Conservation (phyloP, 176 grass and related monocot species). For the Zea mays region DNA sequence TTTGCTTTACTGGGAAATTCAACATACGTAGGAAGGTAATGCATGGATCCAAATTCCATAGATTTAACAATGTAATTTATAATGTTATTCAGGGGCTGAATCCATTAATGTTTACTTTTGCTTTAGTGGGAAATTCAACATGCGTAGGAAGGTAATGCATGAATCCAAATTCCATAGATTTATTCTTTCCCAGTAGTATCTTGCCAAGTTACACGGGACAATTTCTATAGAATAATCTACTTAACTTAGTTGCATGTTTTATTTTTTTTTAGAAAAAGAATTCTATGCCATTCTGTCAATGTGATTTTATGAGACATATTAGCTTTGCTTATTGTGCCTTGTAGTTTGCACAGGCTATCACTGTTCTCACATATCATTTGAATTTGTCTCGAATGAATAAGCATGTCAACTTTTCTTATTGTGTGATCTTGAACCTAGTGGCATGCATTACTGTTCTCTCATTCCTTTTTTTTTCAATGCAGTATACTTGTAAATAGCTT, state of each 20-base stretch:
- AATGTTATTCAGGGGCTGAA: conserved; percentile 71
- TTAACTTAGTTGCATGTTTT: conserved; percentile 7
- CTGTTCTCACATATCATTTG: neutral
- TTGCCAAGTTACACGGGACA: neutral
- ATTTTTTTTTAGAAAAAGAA: neutral
- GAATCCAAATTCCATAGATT: neutral
- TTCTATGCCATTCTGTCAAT: neutral
- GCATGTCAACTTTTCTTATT: neutral
- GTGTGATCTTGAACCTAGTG: neutral
- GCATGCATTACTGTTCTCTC: neutral
- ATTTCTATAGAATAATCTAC: neutral
- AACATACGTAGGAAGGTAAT: conserved; percentile 94
- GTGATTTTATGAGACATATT: neutral
- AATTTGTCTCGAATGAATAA: conserved; percentile 13
- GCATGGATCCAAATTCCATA: conserved; percentile 13
- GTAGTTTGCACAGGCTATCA: neutral
- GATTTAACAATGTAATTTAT: conserved; percentile 9
- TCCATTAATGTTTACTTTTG: conserved; percentile 94
- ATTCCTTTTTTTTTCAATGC: conserved; percentile 39
- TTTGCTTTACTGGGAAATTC: conserved; percentile 88
- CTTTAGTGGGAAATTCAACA: conserved; percentile 77
- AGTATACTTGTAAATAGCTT: conserved; percentile 94
- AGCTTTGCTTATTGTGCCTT: conserved; percentile 10
- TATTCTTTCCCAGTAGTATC: conserved; percentile 17
- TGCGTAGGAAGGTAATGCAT: conserved; percentile 87